Percentiles rank a stretch among this genome's conserved stretches.
Conservation (phyloP, 129 eudicot genomes). For the Flaveria trinervia region DNA sequence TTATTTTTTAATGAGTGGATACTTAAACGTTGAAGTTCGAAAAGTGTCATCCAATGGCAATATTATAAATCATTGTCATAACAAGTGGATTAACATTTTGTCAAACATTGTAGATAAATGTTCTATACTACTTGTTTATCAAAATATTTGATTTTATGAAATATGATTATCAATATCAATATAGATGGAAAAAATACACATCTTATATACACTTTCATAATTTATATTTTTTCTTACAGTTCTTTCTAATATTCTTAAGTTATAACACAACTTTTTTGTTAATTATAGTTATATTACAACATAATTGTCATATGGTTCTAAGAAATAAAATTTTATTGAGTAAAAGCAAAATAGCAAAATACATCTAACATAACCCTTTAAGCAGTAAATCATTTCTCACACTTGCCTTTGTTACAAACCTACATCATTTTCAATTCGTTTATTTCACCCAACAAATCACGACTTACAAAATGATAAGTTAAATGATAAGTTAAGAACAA, state of each 20-base stretch:
- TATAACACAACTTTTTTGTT: background rate
- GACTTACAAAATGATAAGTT: background rate
- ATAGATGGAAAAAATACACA: background rate
- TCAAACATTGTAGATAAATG: no score
- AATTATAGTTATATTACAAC: background rate
- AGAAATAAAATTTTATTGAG: no score
- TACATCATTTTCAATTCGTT: background rate
- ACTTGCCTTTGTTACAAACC: background rate
- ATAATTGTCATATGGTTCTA: no score
- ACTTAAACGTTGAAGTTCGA: no score
- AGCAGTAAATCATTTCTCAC: background rate
- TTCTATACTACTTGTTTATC: no score
- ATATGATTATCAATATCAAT: no score
- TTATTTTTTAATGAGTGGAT: no score
- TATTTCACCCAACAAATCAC: background rate
- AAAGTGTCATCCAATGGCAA: no score
- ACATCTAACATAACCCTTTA: background rate
- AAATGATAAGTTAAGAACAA: background rate
- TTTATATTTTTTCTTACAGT: background rate
- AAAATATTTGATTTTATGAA: no score
- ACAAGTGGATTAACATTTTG: no score
- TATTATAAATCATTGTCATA: no score
- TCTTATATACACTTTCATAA: background rate
- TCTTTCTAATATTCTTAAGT: background rate
- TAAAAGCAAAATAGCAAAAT: no score